Conservation (phyloP, 495 filamentous ascomycete species). For the Trichoderma orchidacearum region DNA sequence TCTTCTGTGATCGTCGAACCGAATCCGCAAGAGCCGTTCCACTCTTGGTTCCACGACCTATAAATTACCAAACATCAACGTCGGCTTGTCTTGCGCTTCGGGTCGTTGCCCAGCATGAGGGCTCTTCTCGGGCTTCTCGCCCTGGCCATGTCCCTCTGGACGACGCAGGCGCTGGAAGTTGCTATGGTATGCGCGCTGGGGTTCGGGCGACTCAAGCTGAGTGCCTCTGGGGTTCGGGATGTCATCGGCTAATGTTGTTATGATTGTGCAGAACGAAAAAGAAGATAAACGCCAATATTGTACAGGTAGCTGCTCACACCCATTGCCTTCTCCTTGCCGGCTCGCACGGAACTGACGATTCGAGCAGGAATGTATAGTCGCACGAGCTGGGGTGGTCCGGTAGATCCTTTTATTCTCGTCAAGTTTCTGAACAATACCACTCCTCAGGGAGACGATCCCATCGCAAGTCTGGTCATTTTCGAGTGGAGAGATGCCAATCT, state of each 20-base stretch:
- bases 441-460: slow-evolving; percentile 46
- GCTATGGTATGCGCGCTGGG: slow-evolving; percentile 21
- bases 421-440: slow-evolving; percentile 57
- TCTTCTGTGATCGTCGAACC: not conserved
- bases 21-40: too few species aligned
- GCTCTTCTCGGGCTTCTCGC: slow-evolving; percentile 35
- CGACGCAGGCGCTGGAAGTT: slow-evolving; percentile 46
- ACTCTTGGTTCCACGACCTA: not conserved
- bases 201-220: not conserved
- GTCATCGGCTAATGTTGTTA: slow-evolving; percentile 2
- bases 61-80: not conserved
- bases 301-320: slow-evolving; percentile 29
- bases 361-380: slow-evolving; percentile 81
- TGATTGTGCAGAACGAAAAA: slow-evolving; percentile 47
- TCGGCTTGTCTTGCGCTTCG: not conserved
- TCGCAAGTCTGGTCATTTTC: slow-evolving; percentile 80
- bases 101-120: slow-evolving; percentile 30
- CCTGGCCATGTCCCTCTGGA: slow-evolving; percentile 35
- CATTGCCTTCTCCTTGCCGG: slow-evolving; percentile 3
- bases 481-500: slow-evolving; percentile 79
- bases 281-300: slow-evolving; percentile 74
- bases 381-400: slow-evolving; percentile 74
- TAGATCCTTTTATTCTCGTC: slow-evolving; percentile 78
- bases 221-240: slow-evolving; percentile 1
- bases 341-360: not conserved